Base-by-base conservation (phyloP, 2,329 filamentous ascomycete genomes). In the Fusarium goolgardi region DNA sequence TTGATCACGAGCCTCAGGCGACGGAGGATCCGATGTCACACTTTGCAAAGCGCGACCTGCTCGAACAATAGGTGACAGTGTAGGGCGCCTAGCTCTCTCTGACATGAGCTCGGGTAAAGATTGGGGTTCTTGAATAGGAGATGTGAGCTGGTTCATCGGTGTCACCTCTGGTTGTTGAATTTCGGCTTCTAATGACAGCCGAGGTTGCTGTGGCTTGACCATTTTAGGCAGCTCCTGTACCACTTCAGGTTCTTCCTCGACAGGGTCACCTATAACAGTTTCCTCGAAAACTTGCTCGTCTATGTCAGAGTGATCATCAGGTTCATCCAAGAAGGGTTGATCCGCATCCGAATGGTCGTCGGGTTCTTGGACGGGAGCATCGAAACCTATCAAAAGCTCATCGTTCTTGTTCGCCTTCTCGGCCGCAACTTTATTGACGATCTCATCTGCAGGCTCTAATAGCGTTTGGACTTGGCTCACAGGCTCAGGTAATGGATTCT, bases 11-110 rank as follows among this genome's bases (percentile, higher is more conserved):
- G 76, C 80, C 51, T 84, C 83, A 2, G 86, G 86, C 0, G 86
- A 88, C 1, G 86, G 85, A 10, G 85, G 84, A 65, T 88, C 86
- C 0, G 86, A 87, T 13, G 86, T 86, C 37, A 88, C 83, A 59
- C 81, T 86, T 70, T 88, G 86, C 16, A 89, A 75, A 31, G 82
- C 85, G 47, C 84, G 80, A 5, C 86, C 86, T 27, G 82, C 86
- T 45, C 86, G 81, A n/a, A 88, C 83, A 35, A 88, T 88, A 3
- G 86, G 85, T 7, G 86, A 88, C 1, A 89, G 77, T 8, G 78
- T 79, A 27, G 84, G 83, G 11, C 84, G 81, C 16, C 70, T 62
- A 3, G 73, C 75, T 39, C 75, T 76, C 15, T 78, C 76, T 8
- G 69, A 63, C 21, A 65, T 45, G 6, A 61, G 46, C 44, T 80